phyloP scores from a whole-genome alignment of 805 yeast species.

The Ogataea naganishii region DNA sequence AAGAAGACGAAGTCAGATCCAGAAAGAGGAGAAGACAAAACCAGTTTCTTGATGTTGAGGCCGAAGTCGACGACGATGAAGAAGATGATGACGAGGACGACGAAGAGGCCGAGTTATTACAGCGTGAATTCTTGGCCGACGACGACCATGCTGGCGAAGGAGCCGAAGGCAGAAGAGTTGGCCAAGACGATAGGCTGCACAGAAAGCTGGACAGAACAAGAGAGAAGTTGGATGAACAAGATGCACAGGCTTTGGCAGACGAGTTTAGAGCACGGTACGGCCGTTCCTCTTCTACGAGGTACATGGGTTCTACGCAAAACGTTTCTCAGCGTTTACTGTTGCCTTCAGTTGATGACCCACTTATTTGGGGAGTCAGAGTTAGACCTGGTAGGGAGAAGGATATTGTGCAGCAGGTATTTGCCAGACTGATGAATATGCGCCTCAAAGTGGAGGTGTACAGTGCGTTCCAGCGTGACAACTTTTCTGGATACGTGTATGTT shows the following conservation, averaged over 20 bases:
- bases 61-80: conserved; percentile 97
- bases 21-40: conserved; percentile 52
- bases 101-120: conserved; percentile 83
- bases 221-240: conserved; percentile 84
- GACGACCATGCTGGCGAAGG: conserved; percentile 55
- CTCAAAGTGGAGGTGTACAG: conserved; percentile 79
- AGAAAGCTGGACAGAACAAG: conserved; percentile 79
- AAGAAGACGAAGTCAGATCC: conserved; percentile 39
- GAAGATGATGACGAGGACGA: conserved; percentile 91
- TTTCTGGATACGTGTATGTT: conserved; percentile 84
- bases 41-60: conserved; percentile 95
- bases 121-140: conserved; percentile 75
- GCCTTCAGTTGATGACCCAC: conserved; percentile 95
- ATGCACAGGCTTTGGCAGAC: conserved; percentile 89
- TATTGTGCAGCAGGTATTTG: conserved; percentile 72
- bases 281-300: conserved; percentile 69
- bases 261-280: conserved; percentile 90
- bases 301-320: conserved; percentile 74
- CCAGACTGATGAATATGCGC: conserved; percentile 72
- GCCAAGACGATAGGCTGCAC: conserved; percentile 74
- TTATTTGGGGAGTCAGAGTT: conserved; percentile 92
- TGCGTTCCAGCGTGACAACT: conserved; percentile 90
- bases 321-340: conserved; percentile 89
- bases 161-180: conserved; percentile 24
- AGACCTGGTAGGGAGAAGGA: conserved; percentile 91